phyloP scores from a whole-genome alignment of 345 rosid species.

The sweet orange (Citrus sinensis) region DVS_A1.0 CM039169.1:30287501-30288000 shows the following conservation, averaged over 20 bases:
- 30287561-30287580: neutral
- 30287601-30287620: neutral
- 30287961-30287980: no score
- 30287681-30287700: neutral
- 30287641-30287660: neutral
- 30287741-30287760: conserved; percentile 81
- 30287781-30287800: conserved; percentile 55
- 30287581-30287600: neutral
- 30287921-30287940: conserved; percentile 57
- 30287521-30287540: neutral
- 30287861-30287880: conserved; percentile 77
- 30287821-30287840: conserved; percentile 48
- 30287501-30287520: conserved; percentile 75
- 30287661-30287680: neutral
- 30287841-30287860: conserved; percentile 77
- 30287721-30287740: conserved; percentile 60
- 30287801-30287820: conserved; percentile 52
- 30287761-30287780: conserved; percentile 81
- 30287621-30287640: neutral
- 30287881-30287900: conserved; percentile 75
- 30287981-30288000: no score
- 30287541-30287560: neutral
- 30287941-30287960: neutral
- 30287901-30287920: conserved; percentile 76
- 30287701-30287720: conserved; percentile 44